Percentiles rank a stretch among this genome's conserved stretches.
Evolutionary conservation across 768 basidiomycete genomes (phyloP).

Genomic region (Lentinula aciculospora): DNA sequence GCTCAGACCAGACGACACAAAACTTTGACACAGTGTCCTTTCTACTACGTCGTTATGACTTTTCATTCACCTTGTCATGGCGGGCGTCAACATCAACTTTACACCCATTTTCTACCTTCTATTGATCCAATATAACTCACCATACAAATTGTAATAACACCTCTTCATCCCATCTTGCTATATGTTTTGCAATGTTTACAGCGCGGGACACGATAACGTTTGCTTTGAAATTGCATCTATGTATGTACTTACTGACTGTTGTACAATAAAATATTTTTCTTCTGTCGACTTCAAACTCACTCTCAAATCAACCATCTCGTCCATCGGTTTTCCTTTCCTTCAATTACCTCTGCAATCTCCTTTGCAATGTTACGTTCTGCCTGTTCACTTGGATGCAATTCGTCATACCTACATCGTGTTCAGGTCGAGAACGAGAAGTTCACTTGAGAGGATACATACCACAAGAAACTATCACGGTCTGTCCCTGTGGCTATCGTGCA

Average conservation of each 20-base stretch:
- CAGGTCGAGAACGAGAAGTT: conserved; percentile 1
- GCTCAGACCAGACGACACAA: neutral
- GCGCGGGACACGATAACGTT: neutral
- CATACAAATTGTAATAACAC: neutral
- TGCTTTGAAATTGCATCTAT: neutral
- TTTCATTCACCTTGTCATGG: neutral
- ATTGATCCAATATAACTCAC: neutral
- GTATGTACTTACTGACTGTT: neutral
- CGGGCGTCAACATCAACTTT: no score
- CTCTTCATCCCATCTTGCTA: no score
- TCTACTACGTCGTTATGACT: neutral
- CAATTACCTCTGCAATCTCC: conserved; percentile 33
- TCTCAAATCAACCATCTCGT: conserved; percentile 34
- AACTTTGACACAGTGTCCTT: neutral
- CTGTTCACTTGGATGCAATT: conserved; percentile 41
- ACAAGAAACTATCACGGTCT: conserved; percentile 42
- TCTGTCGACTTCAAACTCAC: neutral
- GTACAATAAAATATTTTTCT: no score
- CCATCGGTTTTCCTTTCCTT: conserved; percentile 31
- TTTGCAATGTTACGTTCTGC: conserved; percentile 38
- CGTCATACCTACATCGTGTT: conserved; percentile 26
- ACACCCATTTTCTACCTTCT: no score
- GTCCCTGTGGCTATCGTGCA: conserved; percentile 29
- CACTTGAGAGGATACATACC: conserved; percentile 24
- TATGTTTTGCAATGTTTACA: neutral